phyloP scores from a whole-genome alignment of 2,329 filamentous ascomycete species.

The Coleophoma eucalyptorum region DNA sequence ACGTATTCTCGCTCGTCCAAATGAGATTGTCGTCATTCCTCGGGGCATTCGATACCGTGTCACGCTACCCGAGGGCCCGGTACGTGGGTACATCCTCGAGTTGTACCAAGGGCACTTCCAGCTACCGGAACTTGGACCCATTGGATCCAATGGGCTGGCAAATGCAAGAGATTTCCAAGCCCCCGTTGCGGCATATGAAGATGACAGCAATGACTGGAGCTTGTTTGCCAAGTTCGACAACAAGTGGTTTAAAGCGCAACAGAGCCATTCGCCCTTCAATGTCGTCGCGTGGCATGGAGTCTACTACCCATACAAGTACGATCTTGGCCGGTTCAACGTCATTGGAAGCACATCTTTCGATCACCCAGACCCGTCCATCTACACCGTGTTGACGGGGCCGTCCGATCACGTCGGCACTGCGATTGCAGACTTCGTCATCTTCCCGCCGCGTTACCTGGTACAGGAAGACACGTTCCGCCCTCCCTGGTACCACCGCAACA shows the following conservation, averaged over 20 bases:
- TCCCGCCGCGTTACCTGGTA: slow-evolving; percentile 58
- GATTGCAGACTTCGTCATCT: slow-evolving; percentile 58
- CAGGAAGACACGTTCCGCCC: slow-evolving; percentile 52
- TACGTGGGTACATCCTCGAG: slow-evolving; percentile 60
- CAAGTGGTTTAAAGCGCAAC: slow-evolving; percentile 57
- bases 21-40: slow-evolving; percentile 61
- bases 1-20: slow-evolving; percentile 52
- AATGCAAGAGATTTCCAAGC: slow-evolving; percentile 61
- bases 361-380: slow-evolving; percentile 74
- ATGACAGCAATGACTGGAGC: slow-evolving; percentile 33
- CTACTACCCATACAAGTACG: slow-evolving; percentile 77
- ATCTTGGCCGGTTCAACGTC: slow-evolving; percentile 69
- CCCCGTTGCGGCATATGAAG: slow-evolving; percentile 49
- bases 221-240: slow-evolving; percentile 62
- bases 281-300: slow-evolving; percentile 75
- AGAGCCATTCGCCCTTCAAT: slow-evolving; percentile 69
- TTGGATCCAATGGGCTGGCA: slow-evolving; percentile 60
- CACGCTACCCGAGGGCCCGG: slow-evolving; percentile 50
- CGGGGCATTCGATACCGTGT: slow-evolving; percentile 60
- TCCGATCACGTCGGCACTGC: slow-evolving; percentile 46
- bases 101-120: slow-evolving; percentile 60
- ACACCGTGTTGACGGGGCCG: slow-evolving; percentile 57
- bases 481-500: slow-evolving; percentile 59
- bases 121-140: slow-evolving; percentile 60
- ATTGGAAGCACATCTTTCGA: slow-evolving; percentile 55